Percentiles rank a stretch among this genome's conserved stretches.
Evolutionary conservation across 495 filamentous ascomycete genomes (phyloP).

Genomic region (Letharia lupina): DNA sequence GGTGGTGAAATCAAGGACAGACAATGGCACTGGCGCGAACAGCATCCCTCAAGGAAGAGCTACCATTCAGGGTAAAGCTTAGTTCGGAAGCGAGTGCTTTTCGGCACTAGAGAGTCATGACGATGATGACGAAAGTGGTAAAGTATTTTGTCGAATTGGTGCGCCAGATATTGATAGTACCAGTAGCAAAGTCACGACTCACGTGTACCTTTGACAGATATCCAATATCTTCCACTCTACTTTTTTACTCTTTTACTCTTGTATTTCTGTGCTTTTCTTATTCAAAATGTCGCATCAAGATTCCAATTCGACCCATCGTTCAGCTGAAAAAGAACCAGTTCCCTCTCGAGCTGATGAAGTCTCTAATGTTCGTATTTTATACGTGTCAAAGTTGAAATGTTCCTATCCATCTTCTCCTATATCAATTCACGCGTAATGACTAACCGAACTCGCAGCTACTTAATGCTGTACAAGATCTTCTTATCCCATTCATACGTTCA

Average conservation of each 20-base stretch:
- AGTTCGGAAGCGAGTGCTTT: background rate
- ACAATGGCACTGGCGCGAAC: slow-evolving; percentile 1
- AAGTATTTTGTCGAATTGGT: no score
- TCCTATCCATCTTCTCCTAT: background rate
- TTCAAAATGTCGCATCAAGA: background rate
- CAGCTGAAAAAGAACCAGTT: slow-evolving; percentile 15
- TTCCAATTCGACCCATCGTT: slow-evolving; percentile 3
- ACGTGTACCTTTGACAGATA: background rate
- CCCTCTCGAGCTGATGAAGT: slow-evolving; percentile 21
- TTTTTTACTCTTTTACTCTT: background rate
- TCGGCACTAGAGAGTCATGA: slow-evolving; percentile 12
- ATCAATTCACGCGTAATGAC: background rate
- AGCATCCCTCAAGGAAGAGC: slow-evolving; percentile 3
- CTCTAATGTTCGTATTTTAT: slow-evolving; percentile 15
- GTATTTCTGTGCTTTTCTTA: background rate
- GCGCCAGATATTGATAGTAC: background rate
- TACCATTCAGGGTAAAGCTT: slow-evolving; percentile 10
- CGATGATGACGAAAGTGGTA: slow-evolving; percentile 15
- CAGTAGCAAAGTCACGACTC: background rate
- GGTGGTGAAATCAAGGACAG: background rate
- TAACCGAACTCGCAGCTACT: slow-evolving; percentile 43
- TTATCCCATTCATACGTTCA: slow-evolving; percentile 68
- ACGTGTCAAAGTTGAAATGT: slow-evolving; percentile 3
- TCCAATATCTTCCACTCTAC: background rate
- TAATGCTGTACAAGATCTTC: slow-evolving; percentile 59